Evolutionary conservation across 441 rosid genomes (phyloP), one percentile per base, ranked within the genome.

Genomic region (Macaranga tanarius): DNA sequence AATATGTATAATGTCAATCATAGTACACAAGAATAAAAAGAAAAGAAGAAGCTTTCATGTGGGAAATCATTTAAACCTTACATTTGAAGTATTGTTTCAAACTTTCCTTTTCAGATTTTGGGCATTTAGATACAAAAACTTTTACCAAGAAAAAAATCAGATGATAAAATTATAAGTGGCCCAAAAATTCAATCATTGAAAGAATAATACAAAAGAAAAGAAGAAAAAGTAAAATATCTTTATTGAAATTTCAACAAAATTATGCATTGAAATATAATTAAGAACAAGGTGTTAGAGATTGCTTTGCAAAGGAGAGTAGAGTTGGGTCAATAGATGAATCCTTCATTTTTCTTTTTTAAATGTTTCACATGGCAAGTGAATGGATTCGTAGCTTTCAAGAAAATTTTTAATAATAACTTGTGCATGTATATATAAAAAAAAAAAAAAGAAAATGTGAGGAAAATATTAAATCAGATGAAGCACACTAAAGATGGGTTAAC

Each of bases 331-430:
- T 48, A 48, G 52, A 13, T 48, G 15, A 48, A 65, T 65, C 44
- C 69, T 56, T 45, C 22, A 17, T 45, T 44, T 22, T 17, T 57
- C 42, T 64, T 71, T 16, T 40, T 52, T 68, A 54, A 0, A 44
- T 47, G 15, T 47, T 44, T 76, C 83, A 78, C 79, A 69, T 78
- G 83, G 73, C 48, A 67, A 77, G 81, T 69, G 79, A 75, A 58
- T 59, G 79, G 67, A 82, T 70, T 71, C 88, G 79, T 84, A 71
- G 84, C 84, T 80, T 84, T 68, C 42, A 84, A 82, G 83, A 65
- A 71, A 77, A 55, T 57, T 60, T 48, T 59, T 67, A 76, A 69
- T 72, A 63, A 75, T 69, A 67, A 75, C 63, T 38, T 67, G 38
- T 6, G 45, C 11, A 42, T 42, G 2, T 42, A 42, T 42, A 42